Base-by-base conservation (phyloP, 192 early-diverging fungal species). In the Piromyces sp. region DNA sequence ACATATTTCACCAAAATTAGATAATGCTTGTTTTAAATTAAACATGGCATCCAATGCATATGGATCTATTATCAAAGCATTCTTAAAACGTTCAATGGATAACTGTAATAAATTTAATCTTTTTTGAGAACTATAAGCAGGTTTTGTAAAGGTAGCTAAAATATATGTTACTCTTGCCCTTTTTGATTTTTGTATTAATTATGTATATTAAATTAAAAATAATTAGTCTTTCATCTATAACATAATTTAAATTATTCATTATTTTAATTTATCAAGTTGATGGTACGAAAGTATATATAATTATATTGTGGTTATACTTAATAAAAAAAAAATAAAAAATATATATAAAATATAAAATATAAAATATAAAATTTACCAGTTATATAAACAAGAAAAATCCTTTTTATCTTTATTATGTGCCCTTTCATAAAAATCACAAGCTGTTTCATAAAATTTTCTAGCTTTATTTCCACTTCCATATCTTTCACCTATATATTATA, bases 401-500 rank as follows among this genome's bases (percentile, higher is more conserved):
- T 51, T 16, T 22, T 51, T 51, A 22, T 51, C 42, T 22, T 51
- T 51, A 51, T 51, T 51, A 22, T 51, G 42, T 22, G 93, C 93
- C 29, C 88, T 88, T 78, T 83, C 86, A 83, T 94, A 94, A 84
- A 90, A 88, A 80, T 92, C 91, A 28, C 85, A 84, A 38, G 93
- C 89, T 40, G 85, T 87, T 81, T 92, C 91, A 81, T 93, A 95
- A 79, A 89, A 92, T 4, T 92, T 84, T 30, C 88, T 80, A 5
- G 93, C 90, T 83, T 94, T 94, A 26, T 89, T 89, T 4, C 92
- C 92, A 68, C 86, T 86, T 2, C 78, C 87, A 87, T 93, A 94
- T 40, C 93, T 86, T 82, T 94, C 93, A 14, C 93, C 94, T 51
- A 22, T 51, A n/a, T n/a, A n/a, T n/a, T n/a, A n/a, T n/a, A n/a